These are phyloP conservation scores for Emericellopsis terricola DNA, from an alignment of 495 filamentous ascomycete species.

Conservation along the genomic window DNA sequence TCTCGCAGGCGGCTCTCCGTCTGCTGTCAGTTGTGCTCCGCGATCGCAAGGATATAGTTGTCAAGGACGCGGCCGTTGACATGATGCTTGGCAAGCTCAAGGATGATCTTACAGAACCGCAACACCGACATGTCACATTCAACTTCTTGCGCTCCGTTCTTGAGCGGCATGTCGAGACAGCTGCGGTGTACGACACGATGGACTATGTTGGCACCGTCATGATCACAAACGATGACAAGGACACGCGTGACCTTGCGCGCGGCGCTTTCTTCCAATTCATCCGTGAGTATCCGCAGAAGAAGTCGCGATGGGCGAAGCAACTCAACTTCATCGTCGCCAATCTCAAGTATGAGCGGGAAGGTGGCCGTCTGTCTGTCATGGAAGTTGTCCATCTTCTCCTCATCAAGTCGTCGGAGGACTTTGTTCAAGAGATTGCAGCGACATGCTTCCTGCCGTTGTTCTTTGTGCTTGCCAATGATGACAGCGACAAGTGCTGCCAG, in stretches of 20 bases:
- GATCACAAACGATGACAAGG: conserved; percentile 84
- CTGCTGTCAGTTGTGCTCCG: conserved; percentile 70
- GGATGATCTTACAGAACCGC: conserved; percentile 81
- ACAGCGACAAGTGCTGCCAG: conserved; percentile 66
- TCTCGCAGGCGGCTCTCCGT: conserved; percentile 73
- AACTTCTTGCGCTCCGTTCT: conserved; percentile 81
- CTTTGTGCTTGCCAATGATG: conserved; percentile 73
- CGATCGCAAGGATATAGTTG: conserved; percentile 50
- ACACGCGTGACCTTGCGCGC: conserved; percentile 69
- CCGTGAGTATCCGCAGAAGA: conserved; percentile 83
- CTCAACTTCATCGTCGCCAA: conserved; percentile 77
- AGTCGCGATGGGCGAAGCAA: conserved; percentile 73
- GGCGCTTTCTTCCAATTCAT: conserved; percentile 88
- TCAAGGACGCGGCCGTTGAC: conserved; percentile 69
- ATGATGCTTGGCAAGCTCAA: conserved; percentile 69
- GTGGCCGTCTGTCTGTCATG: conserved; percentile 79
- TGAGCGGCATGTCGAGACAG: conserved; percentile 65
- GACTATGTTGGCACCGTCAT: conserved; percentile 82
- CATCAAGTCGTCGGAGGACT: conserved; percentile 59
- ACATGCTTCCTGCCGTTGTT: conserved; percentile 77
- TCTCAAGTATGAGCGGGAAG: conserved; percentile 71
- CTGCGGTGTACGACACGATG: conserved; percentile 76
- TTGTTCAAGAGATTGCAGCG: conserved; percentile 62
- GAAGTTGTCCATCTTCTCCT: conserved; percentile 72
- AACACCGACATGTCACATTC: conserved; percentile 79